phyloP scores from a whole-genome alignment of 2,329 filamentous ascomycete species.

The Botrytis porri region DNA sequence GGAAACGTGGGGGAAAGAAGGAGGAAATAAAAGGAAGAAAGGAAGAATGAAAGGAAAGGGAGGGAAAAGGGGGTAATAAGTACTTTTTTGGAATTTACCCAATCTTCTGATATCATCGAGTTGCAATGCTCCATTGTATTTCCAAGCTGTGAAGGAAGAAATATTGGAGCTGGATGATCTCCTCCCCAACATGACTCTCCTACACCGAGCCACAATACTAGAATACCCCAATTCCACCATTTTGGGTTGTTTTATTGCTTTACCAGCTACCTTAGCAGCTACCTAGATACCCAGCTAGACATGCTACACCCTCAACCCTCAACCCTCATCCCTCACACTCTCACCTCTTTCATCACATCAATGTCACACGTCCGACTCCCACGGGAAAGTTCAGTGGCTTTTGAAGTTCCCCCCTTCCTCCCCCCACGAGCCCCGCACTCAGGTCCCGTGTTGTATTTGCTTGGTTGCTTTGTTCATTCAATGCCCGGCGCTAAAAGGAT shows the following conservation, averaged over 20 bases:
- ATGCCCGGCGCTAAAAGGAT: constrained; percentile 26
- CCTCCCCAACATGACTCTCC: constrained; percentile 5
- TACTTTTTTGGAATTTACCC: not conserved
- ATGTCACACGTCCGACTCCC: not conserved
- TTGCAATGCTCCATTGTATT: constrained; percentile 2
- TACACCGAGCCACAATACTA: not conserved
- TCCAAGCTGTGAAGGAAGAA: not conserved
- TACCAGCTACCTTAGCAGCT: too few relatives aligned
- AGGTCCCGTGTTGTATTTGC: not conserved
- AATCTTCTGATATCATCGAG: constrained; percentile 15
- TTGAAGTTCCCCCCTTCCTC: not conserved
- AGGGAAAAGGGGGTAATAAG: not conserved
- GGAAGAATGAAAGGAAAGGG: not conserved
- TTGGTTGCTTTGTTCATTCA: not conserved
- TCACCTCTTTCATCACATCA: not conserved
- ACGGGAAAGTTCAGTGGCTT: not conserved
- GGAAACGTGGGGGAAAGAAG: not conserved
- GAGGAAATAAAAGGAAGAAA: not conserved
- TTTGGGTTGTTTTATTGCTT: too few relatives aligned
- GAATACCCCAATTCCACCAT: not conserved
- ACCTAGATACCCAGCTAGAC: too few relatives aligned
- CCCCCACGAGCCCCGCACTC: constrained; percentile 16
- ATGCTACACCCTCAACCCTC: too few relatives aligned
- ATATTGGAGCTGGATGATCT: constrained; percentile 3
- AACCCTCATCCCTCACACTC: too few relatives aligned